Percentiles rank a stretch among this genome's conserved stretches.
Evolutionary conservation across 2,329 filamentous ascomycete genomes (phyloP).

Genomic region (Diaporthe citrichinensis): DNA sequence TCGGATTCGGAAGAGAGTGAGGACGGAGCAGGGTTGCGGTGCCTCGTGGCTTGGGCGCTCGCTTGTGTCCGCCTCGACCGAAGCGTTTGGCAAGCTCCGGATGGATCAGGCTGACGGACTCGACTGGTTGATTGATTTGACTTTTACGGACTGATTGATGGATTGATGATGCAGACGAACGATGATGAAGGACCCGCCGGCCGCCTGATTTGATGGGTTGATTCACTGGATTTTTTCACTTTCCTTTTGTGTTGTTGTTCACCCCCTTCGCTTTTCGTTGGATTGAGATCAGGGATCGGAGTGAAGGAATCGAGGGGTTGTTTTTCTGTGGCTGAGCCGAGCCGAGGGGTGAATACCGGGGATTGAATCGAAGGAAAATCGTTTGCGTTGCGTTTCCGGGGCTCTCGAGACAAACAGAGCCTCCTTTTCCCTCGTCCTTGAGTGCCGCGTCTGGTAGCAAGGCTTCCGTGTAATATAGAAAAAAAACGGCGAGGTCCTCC

Average conservation of each 20-base stretch:
- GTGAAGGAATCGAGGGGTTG: not conserved
- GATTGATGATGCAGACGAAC: conserved; percentile 16
- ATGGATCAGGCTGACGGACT: not conserved
- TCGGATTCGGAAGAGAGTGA: not conserved
- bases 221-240: not conserved
- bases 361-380: not conserved
- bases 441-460: not conserved
- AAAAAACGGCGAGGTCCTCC: conserved; percentile 1
- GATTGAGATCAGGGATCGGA: not conserved
- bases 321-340: not conserved
- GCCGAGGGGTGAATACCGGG: too few relatives aligned
- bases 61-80: not conserved
- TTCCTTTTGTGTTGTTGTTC: conserved; percentile 17
- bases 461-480: conserved; percentile 22
- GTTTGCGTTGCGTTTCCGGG: conserved; percentile 5
- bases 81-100: not conserved
- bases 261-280: not conserved
- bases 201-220: not conserved
- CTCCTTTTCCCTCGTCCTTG: not conserved
- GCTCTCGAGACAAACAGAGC: not conserved
- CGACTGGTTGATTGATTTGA: not conserved
- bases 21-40: not conserved
- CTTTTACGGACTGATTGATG: not conserved
- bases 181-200: conserved; percentile 12
- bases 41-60: not conserved